Base-by-base conservation (phyloP, 768 basidiomycete genomes). In the Russula emetica region DNA sequence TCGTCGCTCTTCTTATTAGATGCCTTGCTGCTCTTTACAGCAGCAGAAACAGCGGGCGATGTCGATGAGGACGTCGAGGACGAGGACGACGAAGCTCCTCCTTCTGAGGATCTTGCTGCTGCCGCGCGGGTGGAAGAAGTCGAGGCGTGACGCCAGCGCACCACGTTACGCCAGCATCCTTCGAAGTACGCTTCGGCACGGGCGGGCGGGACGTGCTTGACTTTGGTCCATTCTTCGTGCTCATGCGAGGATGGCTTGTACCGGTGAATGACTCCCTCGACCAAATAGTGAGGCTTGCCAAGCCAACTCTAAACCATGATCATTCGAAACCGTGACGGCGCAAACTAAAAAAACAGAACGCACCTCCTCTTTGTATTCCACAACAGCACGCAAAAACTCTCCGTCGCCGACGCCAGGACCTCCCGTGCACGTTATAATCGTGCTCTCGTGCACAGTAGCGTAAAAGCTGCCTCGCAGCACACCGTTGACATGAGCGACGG, bases 321-420 rank as follows among this genome's bases (percentile, higher is more conserved):
- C 61, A 30, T 42, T 30, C 28, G 24, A 5, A 60, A n/a, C 13
- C 6, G 2, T 20, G 26, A 14, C 2, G 14, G 14, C 14, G 49
- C 26, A 18, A 60, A 34, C 28, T 0, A 34, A 62, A 28, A 2
- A 30, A 3, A 34, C 14, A 42, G 14, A 55, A 47, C 85, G 50
- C 63, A 91, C 91, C 85, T 99, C 95, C 72, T 99, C 97, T 76
- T 94, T 94, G 77, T 96, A 98, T 70, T 95, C 92, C 62, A 97
- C 84, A 68, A 98, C 81, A 4, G 93, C 81, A 64, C 95, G 81
- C 69, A 90, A 85, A 71, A 82, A 83, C 66, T 81, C 77, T 40
- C 79, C 82, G 16, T 79, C 78, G 63, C 81, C 82, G 24, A 56
- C 45, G 18, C 67, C 65, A n/a, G 59, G 6, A 2, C 85, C 85